phyloP scores from a whole-genome alignment of 176 grass and related monocot species.

The Leersia perrieri region DNA sequence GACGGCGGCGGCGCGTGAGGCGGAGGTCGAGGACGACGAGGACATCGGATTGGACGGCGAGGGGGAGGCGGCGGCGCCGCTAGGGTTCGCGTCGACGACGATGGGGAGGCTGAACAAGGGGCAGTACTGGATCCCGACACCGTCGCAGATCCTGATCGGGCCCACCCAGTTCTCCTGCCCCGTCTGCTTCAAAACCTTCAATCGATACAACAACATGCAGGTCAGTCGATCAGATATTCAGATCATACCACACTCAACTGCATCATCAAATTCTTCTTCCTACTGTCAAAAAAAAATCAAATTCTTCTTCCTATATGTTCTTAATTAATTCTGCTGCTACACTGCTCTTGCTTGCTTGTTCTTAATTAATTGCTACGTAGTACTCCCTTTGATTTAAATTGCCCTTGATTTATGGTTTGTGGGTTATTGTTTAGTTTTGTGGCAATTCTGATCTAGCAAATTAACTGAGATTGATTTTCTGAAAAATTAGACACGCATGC shows the following conservation, averaged over 20 bases:
- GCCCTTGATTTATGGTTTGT: not conserved
- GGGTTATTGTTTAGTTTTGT: not conserved
- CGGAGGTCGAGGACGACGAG: no score
- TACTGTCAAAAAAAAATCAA: no score
- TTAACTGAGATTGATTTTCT: no score
- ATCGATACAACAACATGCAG: slow-evolving; percentile 99
- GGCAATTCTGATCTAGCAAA: no score
- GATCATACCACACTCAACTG: not conserved
- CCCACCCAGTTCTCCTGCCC: slow-evolving; percentile 93
- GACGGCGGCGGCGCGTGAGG: not conserved
- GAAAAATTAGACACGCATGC: no score
- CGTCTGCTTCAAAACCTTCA: slow-evolving; percentile 94
- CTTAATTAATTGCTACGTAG: no score
- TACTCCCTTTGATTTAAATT: no score
- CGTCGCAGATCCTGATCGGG: slow-evolving; percentile 90
- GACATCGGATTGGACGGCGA: no score
- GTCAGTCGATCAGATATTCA: no score
- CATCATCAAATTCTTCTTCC: not conserved
- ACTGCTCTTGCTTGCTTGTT: not conserved
- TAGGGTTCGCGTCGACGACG: slow-evolving; percentile 63
- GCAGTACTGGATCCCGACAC: slow-evolving; percentile 96
- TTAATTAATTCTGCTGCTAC: not conserved
- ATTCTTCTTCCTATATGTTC: not conserved
- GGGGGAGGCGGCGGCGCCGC: slow-evolving; percentile 10
- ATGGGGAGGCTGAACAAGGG: slow-evolving; percentile 73